Percentiles rank a stretch among this genome's conserved stretches.
These are phyloP conservation scores for Trichophyton benhamiae DNA, from an alignment of 2,329 filamentous ascomycete species.

Conservation along the genomic window DNA sequence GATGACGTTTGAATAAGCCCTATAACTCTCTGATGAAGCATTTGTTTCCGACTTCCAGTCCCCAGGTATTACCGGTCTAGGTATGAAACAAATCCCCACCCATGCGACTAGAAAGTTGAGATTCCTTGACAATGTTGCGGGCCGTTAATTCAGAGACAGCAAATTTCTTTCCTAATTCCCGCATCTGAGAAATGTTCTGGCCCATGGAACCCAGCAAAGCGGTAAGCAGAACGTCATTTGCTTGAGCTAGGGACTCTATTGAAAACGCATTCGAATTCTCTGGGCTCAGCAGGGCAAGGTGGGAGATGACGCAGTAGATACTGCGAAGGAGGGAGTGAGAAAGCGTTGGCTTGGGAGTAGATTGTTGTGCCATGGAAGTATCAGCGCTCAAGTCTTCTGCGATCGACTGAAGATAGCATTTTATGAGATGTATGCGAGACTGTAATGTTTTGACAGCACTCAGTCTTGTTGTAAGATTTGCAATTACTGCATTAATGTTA, in stretches of 20 bases:
- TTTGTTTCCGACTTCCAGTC: background rate
- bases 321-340: conserved; percentile 69
- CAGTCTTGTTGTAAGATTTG: conserved; percentile 66
- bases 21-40: background rate
- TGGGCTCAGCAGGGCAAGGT: conserved; percentile 70
- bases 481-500: conserved; percentile 38
- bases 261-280: conserved; percentile 53
- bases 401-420: conserved; percentile 62
- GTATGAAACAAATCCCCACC: background rate
- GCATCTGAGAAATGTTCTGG: conserved; percentile 56
- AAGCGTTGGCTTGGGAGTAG: conserved; percentile 22
- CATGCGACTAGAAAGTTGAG: background rate
- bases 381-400: conserved; percentile 38
- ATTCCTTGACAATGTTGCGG: conserved; percentile 16
- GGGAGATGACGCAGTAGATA: conserved; percentile 72
- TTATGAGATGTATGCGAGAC: conserved; percentile 58
- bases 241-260: conserved; percentile 60
- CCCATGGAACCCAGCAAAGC: conserved; percentile 64
- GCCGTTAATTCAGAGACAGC: conserved; percentile 41
- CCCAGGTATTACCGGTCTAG: background rate
- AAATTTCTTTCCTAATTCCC: conserved; percentile 66
- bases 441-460: conserved; percentile 93
- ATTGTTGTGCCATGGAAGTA: conserved; percentile 26
- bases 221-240: conserved; percentile 72
- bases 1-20: too few relatives aligned